These are phyloP conservation scores for Ramalina peruviana DNA, from an alignment of 495 filamentous ascomycete species.

Conservation along the genomic window DNA sequence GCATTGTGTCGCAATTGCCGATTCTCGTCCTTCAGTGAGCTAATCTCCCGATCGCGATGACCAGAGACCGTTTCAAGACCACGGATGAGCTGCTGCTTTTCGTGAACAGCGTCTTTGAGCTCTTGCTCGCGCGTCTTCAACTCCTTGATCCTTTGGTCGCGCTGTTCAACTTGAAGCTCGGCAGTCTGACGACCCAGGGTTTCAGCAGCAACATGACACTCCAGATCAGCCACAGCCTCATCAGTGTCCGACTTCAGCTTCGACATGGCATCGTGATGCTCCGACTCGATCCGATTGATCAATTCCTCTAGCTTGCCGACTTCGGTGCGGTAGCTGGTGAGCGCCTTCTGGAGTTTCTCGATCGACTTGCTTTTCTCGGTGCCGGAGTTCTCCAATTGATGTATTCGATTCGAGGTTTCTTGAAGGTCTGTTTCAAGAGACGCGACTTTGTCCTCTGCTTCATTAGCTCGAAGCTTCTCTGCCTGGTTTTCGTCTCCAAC, in stretches of 20 bases:
- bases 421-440: conserved; percentile 41
- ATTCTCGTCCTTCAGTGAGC: conserved; percentile 10
- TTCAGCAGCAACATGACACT: conserved; percentile 25
- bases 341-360: conserved; percentile 44
- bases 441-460: conserved; percentile 28
- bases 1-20: conserved; percentile 4
- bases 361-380: conserved; percentile 44
- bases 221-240: conserved; percentile 28
- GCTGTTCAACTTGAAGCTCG: conserved; percentile 21
- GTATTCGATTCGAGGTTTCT: conserved; percentile 28
- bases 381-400: conserved; percentile 36
- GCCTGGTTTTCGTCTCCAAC: conserved; percentile 1
- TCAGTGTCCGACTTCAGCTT: conserved; percentile 21
- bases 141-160: conserved; percentile 25
- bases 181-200: conserved; percentile 23
- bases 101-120: conserved; percentile 29
- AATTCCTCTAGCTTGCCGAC: conserved; percentile 46
- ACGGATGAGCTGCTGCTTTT: conserved; percentile 27
- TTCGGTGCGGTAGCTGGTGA: conserved; percentile 51
- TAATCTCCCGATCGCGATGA: conserved; percentile 27
- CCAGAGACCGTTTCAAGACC: conserved; percentile 24
- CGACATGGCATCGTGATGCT: conserved; percentile 27
- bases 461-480: conserved; percentile 20
- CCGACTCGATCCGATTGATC: conserved; percentile 42
- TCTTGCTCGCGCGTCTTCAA: conserved; percentile 20